Base-by-base conservation (phyloP, 768 basidiomycete species). In the Panellus pusillus region DNA sequence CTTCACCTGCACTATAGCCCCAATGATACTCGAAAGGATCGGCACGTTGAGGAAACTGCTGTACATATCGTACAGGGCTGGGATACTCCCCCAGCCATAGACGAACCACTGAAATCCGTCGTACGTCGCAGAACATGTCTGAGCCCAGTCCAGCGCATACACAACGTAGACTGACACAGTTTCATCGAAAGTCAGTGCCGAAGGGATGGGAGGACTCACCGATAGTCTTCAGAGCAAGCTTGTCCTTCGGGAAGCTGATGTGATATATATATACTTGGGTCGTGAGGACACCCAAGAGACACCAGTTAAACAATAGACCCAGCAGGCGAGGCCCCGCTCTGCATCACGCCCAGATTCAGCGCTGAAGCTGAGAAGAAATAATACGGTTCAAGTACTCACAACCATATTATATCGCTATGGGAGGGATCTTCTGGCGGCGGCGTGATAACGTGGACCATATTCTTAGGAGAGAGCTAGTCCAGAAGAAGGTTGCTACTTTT, bases 51-150 rank as follows among this genome's bases (percentile, higher is more conserved):
- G 45, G 29, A 55, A 63, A 2, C 32, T 20, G 9, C 44, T 55
- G 41, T 47, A 58, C 1, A 55, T 12, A 14, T 40, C 37, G 47
- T 55, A 55, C 13, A 63, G 44, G 1, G 47, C 44, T 7, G 44
- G 44, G 9, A 46, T 44, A 20, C 38, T 41, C 9, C 62, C 62
- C 56, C 57, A 63, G 12, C 60, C 62, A 50, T 55, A 59, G 11
- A 61, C 60, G 32, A 61, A 63, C 62, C 62, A 63, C 12, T 63
- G 60, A 35, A 63, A 58, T 5, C 39, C 57, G 31, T 63, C 62
- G 27, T 63, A 61, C 1, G 62, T 63, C 7, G 60, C 60, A 11
- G 57, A 56, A 39, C 53, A 50, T 2, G 62, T 63, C 44, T 63
- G 62, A 14, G 44, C 54, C 62, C 60, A 63, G 44, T 63, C 62